These are phyloP conservation scores for Vicia villosa DNA, from an alignment of 306 rosid genomes.

Conservation along the genomic window DNA sequence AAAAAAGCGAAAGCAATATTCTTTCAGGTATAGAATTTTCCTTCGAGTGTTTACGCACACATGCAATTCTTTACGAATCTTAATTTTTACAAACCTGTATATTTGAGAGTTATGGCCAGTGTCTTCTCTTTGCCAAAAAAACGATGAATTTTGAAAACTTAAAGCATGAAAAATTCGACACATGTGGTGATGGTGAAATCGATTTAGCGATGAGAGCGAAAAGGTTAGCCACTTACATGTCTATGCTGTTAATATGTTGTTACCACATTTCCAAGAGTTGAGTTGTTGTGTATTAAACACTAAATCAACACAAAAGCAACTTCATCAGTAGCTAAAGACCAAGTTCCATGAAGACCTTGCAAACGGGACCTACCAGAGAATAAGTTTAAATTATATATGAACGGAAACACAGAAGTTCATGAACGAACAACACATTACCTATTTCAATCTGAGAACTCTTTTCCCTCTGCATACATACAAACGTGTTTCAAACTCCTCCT, in stretches of 20 bases:
- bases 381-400: conserved; percentile 36
- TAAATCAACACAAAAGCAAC: too few relatives aligned
- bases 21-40: not conserved
- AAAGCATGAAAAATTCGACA: too few relatives aligned
- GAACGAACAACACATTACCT: conserved; percentile 53
- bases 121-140: conserved; percentile 54
- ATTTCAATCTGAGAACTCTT: conserved; percentile 90
- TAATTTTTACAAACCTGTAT: conserved; percentile 68
- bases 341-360: conserved; percentile 91
- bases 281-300: too few relatives aligned
- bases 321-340: too few relatives aligned
- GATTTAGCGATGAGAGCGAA: too few relatives aligned
- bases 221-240: too few relatives aligned
- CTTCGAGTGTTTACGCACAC: not conserved
- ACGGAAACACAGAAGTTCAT: conserved; percentile 25
- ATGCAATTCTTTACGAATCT: too few relatives aligned
- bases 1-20: not conserved
- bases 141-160: too few relatives aligned
- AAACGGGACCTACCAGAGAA: conserved; percentile 78
- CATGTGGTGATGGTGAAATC: too few relatives aligned
- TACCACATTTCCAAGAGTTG: too few relatives aligned
- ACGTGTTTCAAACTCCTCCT: conserved; percentile 77
- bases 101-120: conserved; percentile 73
- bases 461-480: conserved; percentile 87
- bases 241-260: too few relatives aligned